A percentile compares a stretch with the other conserved stretches of the same genome.
These are phyloP conservation scores for Nicotiana sylvestris DNA, from an alignment of 257 asterid genomes.

Conservation along the genomic window DNA sequence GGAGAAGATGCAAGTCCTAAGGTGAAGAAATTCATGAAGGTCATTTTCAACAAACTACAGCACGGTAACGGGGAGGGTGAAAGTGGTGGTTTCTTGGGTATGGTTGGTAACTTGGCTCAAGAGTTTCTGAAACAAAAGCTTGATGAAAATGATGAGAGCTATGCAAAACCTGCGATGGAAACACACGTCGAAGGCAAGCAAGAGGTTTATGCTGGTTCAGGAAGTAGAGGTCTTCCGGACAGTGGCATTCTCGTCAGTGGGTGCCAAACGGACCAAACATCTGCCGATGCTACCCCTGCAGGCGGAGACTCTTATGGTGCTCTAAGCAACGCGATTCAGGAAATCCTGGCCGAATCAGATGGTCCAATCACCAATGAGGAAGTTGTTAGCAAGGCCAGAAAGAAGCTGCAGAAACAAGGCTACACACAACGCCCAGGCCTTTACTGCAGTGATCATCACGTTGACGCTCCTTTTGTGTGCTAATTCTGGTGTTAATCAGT, in stretches of 20 bases:
- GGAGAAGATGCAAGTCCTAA: constrained; percentile 96
- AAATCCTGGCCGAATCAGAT: constrained; percentile 58
- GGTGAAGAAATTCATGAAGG: constrained; percentile 93
- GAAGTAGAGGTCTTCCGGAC: constrained; percentile 52
- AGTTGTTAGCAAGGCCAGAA: constrained; percentile 68
- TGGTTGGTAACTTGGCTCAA: constrained; percentile 75
- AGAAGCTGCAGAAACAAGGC: constrained; percentile 68
- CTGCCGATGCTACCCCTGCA: constrained; percentile 78
- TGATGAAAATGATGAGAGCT: constrained; percentile 61
- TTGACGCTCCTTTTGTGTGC: constrained; percentile 84
- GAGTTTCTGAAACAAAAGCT: constrained; percentile 80
- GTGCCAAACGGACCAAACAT: constrained; percentile 84
- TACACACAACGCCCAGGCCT: constrained; percentile 90
- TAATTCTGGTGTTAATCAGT: background rate
- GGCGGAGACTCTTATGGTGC: constrained; percentile 84
- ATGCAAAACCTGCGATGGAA: constrained; percentile 69
- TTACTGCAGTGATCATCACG: constrained; percentile 70
- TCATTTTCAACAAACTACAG: constrained; percentile 61
- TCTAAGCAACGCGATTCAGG: constrained; percentile 84
- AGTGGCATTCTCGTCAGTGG: constrained; percentile 79
- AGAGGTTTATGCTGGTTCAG: constrained; percentile 71
- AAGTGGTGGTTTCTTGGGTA: constrained; percentile 63
- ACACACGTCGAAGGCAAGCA: constrained; percentile 58
- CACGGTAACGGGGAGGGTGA: constrained; percentile 27
- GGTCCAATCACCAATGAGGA: constrained; percentile 62